phyloP scores from a whole-genome alignment of 2,329 filamentous ascomycete genomes.

The Talaromyces sp. region DNA sequence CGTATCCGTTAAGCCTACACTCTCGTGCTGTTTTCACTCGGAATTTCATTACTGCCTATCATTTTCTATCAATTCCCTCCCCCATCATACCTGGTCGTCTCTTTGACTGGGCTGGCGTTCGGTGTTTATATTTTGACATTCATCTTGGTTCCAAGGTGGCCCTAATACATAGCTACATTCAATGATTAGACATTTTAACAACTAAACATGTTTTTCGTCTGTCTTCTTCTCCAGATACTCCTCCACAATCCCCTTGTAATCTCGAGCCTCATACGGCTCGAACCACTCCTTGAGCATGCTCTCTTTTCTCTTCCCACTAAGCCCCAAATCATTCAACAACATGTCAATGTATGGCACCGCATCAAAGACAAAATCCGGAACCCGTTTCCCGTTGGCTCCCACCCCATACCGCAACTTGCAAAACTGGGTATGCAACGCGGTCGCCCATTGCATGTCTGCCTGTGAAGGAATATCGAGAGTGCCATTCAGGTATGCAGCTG shows the following conservation, averaged over 20 bases:
- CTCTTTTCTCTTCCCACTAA: conserved; percentile 42
- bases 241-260: conserved; percentile 38
- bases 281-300: conserved; percentile 29
- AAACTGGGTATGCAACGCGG: conserved; percentile 62
- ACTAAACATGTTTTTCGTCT: conserved; percentile 4
- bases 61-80: not conserved
- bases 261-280: conserved; percentile 33
- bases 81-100: not conserved
- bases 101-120: not conserved
- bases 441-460: conserved; percentile 44
- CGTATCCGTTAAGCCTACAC: conserved; percentile 38
- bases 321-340: conserved; percentile 60
- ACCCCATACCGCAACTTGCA: conserved; percentile 60
- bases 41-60: not conserved
- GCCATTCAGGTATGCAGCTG: conserved; percentile 59
- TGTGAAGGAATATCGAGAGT: conserved; percentile 35
- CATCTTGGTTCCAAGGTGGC: not conserved
- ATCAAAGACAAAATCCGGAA: conserved; percentile 68
- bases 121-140: not conserved
- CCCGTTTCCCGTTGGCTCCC: conserved; percentile 52
- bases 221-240: conserved; percentile 23
- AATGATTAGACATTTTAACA: not conserved
- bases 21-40: not conserved
- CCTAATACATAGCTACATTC: not conserved
- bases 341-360: conserved; percentile 67